Evolutionary conservation across 352 stramenopile genomes (phyloP).

Genomic region (Pythium phragmitis): DNA sequence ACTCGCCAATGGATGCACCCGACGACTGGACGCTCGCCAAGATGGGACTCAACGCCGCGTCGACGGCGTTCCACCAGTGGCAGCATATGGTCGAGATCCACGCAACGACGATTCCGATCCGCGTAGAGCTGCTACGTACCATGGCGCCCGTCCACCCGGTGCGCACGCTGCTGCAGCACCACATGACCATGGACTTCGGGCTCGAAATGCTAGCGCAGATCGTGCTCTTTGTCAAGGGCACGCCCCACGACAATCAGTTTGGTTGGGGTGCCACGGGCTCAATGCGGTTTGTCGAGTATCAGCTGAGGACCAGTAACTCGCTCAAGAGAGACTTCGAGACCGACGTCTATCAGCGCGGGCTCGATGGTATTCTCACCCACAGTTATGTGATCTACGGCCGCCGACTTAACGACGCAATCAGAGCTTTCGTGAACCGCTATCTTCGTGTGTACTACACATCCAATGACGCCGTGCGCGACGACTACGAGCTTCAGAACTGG

Average conservation of each 20-base stretch:
- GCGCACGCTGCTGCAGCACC: constrained; percentile 33
- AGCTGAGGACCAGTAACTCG: background rate
- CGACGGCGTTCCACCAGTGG: constrained; percentile 18
- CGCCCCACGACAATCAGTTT: constrained; percentile 40
- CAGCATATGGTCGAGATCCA: constrained; percentile 22
- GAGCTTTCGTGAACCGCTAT: constrained; percentile 25
- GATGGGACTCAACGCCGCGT: constrained; percentile 22
- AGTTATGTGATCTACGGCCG: constrained; percentile 39
- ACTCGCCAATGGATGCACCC: constrained; percentile 11
- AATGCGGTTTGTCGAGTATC: constrained; percentile 32
- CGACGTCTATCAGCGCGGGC: constrained; percentile 17
- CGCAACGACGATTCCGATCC: constrained; percentile 34
- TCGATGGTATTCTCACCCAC: constrained; percentile 32
- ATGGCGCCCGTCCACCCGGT: constrained; percentile 21
- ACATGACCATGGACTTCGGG: constrained; percentile 40
- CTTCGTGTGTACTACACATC: constrained; percentile 35
- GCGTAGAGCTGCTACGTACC: constrained; percentile 41
- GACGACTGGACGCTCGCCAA: constrained; percentile 30
- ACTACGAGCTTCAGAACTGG: constrained; percentile 35
- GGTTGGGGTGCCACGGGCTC: constrained; percentile 39
- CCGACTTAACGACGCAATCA: constrained; percentile 31
- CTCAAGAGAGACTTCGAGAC: constrained; percentile 1
- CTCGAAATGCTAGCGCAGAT: constrained; percentile 32
- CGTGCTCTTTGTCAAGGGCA: constrained; percentile 22
- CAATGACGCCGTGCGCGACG: constrained; percentile 27